Percentiles rank a stretch among this genome's conserved stretches.
Conservation (phyloP, 1,139 yeast genomes). For the Geotrichum fermentans region DNA sequence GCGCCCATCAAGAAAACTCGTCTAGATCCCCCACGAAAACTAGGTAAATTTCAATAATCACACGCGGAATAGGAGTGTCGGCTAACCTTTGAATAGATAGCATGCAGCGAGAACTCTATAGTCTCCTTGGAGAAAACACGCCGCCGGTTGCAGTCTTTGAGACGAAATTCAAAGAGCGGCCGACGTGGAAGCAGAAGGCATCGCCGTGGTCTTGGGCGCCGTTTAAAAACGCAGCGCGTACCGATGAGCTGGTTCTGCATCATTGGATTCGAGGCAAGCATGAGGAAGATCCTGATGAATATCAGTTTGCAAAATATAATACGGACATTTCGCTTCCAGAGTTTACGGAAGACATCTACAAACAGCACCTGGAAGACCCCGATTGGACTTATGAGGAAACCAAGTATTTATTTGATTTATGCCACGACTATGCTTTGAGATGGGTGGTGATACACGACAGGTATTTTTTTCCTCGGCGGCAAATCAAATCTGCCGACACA, state of each 20-base stretch:
- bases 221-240: slow-evolving; percentile 54
- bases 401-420: slow-evolving; percentile 63
- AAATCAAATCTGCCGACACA: background rate
- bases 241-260: slow-evolving; percentile 48
- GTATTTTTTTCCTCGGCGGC: slow-evolving; percentile 42
- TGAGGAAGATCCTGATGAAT: slow-evolving; percentile 46
- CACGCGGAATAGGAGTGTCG: slow-evolving; percentile 16
- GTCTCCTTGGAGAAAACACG: slow-evolving; percentile 83
- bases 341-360: slow-evolving; percentile 63
- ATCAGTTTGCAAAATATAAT: slow-evolving; percentile 72
- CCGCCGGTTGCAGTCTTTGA: slow-evolving; percentile 67
- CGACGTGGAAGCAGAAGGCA: slow-evolving; percentile 57
- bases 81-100: slow-evolving; percentile 48
- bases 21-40: slow-evolving; percentile 24
- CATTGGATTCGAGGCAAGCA: slow-evolving; percentile 89
- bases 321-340: slow-evolving; percentile 65
- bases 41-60: slow-evolving; percentile 20
- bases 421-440: slow-evolving; percentile 69
- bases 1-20: slow-evolving; percentile 31
- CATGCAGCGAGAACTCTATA: slow-evolving; percentile 85
- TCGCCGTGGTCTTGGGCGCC: slow-evolving; percentile 75
- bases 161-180: slow-evolving; percentile 56
- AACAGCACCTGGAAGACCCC: slow-evolving; percentile 35
- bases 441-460: slow-evolving; percentile 86
- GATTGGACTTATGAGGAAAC: slow-evolving; percentile 81